Evolutionary conservation across 225 moss, liverwort and hornwort species (phyloP), one percentile per base, ranked within the genome.

Genomic region (Thuidium tamariscinum): DNA sequence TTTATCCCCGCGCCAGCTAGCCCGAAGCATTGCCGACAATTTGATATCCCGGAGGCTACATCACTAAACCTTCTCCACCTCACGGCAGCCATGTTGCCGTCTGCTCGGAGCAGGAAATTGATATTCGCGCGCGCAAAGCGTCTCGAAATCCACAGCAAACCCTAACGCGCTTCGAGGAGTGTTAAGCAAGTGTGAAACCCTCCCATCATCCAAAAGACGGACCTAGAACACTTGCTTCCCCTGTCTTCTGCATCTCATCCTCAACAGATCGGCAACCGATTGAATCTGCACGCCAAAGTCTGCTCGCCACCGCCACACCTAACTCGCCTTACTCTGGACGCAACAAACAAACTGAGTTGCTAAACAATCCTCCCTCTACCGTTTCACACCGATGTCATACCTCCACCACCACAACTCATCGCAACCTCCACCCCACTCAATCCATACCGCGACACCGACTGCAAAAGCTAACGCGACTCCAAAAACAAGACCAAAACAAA

Each of bases 31-130:
- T 88, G 83, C 73, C 90, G 87, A 34, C 79, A 90, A 89, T 88
- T 92, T 51, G 88, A 89, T 55, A 90, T 42, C 42, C 90, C 85
- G 14, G 86, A 77, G 46, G 89, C 93, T 72, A 92, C 86, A 87
- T 94, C 90, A 52, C 93, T 93, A 37, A 96, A 90, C 88, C 91
- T 95, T 87, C 90, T 94, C 96, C 94, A 96, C 86, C 92, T 93
- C 63, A 90, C 90, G 60, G 90, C 90, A 86, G 94, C 96, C 97
- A 97, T 97, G 79, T 61, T 84, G 83, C 85, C 77, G 87, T 30
- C 56, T 56, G 32, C 5, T 78, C 56, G 66, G 80, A 60, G 71
- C 11, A 51, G 14, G 56, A 25, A 69, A 80, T 48, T 34, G 41
- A 61, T 34, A 17, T 13, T 71, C 88, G 84, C 14, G 61, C 32